Percentiles rank a stretch among this genome's conserved stretches.
These are phyloP conservation scores for Fonsecaea pugnacius DNA, from an alignment of 2,329 filamentous ascomycete genomes.

Conservation along the genomic window DNA sequence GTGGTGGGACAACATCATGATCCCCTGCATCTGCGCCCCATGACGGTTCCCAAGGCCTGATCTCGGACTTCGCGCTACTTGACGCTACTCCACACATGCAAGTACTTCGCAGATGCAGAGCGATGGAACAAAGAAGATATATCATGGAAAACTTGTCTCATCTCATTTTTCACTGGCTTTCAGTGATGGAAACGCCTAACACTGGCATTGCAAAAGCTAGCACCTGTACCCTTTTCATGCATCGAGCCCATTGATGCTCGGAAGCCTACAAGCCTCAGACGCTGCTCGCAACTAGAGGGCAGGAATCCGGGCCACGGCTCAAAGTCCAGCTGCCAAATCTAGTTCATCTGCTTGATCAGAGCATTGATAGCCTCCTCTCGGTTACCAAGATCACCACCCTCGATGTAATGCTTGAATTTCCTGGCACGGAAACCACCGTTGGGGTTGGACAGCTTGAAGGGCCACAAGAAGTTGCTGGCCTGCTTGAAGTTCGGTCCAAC, in stretches of 20 bases:
- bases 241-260: not conserved
- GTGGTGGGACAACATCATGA: not conserved
- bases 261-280: not conserved
- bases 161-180: not conserved
- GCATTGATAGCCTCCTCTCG: slow-evolving; percentile 97
- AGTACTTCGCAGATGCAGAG: not conserved
- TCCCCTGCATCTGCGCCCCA: not conserved
- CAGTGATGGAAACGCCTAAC: not conserved
- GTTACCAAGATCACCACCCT: slow-evolving; percentile 98
- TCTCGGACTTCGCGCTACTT: not conserved
- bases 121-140: not conserved
- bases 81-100: not conserved
- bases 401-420: slow-evolving; percentile 99
- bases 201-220: not conserved
- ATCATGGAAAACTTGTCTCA: not conserved
- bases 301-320: not conserved
- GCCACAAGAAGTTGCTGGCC: slow-evolving; percentile 99
- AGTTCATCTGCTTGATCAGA: slow-evolving; percentile 99
- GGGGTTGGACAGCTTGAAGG: slow-evolving; percentile 99
- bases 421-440: slow-evolving; percentile 92
- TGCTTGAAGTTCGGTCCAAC: slow-evolving; percentile 99
- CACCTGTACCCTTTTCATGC: not conserved
- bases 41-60: not conserved
- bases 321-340: slow-evolving; percentile 45
- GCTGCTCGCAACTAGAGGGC: not conserved